Evolutionary conservation across 2,329 filamentous ascomycete genomes (phyloP).

Genomic region (Paradendryphiella salina): DNA sequence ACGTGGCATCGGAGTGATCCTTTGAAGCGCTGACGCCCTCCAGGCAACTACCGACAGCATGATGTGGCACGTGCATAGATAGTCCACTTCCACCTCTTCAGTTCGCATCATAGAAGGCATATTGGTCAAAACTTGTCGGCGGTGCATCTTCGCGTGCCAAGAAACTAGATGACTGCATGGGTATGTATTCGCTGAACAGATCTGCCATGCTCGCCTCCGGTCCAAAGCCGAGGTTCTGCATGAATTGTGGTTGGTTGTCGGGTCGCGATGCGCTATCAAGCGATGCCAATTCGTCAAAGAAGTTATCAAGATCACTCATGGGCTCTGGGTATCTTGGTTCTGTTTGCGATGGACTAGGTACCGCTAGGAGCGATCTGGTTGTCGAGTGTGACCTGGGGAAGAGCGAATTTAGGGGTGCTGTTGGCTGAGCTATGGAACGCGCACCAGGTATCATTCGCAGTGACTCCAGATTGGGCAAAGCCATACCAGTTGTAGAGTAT

Average conservation of each 20-base stretch:
- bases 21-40: too few species aligned
- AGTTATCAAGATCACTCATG: conserved; percentile 53
- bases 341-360: conserved; percentile 13
- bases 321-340: conserved; percentile 43
- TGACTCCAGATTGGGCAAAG: conserved; percentile 28
- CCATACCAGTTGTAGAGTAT: conserved; percentile 5
- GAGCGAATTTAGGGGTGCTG: conserved; percentile 12
- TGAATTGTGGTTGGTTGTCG: conserved; percentile 64
- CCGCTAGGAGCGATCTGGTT: not conserved
- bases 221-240: conserved; percentile 68
- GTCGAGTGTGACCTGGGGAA: conserved; percentile 16
- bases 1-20: too few species aligned
- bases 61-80: not conserved
- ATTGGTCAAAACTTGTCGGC: conserved; percentile 30
- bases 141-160: conserved; percentile 27
- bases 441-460: conserved; percentile 16
- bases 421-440: conserved; percentile 2
- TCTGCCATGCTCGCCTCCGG: conserved; percentile 64
- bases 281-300: conserved; percentile 62
- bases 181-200: conserved; percentile 52
- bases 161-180: conserved; percentile 43
- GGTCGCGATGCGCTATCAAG: conserved; percentile 58
- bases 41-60: not conserved
- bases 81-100: conserved; percentile 3
- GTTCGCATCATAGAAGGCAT: conserved; percentile 32